Evolutionary conservation across 441 rosid genomes (phyloP).

Genomic region (Populus hybrid): DNA sequence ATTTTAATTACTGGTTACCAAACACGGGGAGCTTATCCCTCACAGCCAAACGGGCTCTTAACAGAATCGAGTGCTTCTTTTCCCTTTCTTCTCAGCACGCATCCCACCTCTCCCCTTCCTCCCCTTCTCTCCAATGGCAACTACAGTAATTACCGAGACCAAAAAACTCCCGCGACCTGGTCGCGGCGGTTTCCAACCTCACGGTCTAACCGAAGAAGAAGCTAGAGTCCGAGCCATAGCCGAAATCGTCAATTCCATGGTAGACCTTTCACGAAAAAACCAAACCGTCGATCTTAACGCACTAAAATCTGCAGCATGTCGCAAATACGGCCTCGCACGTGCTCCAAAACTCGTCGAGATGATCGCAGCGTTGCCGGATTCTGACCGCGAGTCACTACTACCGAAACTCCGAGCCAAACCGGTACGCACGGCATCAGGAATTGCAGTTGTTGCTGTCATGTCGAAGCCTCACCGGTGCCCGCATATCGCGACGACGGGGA

Average conservation of each 20-base stretch:
- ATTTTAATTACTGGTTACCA: neutral
- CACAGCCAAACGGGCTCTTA: neutral
- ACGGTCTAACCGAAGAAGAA: constrained; percentile 86
- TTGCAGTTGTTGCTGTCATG: constrained; percentile 98
- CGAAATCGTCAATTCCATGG: constrained; percentile 89
- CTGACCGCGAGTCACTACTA: constrained; percentile 82
- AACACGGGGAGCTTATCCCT: neutral
- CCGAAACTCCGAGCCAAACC: constrained; percentile 98
- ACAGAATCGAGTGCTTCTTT: neutral
- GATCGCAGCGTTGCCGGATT: constrained; percentile 95
- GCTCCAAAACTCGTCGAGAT: constrained; percentile 98
- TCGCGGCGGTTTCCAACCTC: constrained; percentile 82
- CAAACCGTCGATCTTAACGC: constrained; percentile 93
- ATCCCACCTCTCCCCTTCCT: neutral
- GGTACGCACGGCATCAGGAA: constrained; percentile 94
- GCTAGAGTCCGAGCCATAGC: constrained; percentile 93
- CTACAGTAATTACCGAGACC: constrained; percentile 46
- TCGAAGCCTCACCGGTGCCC: constrained; percentile 99
- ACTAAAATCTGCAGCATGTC: constrained; percentile 87
- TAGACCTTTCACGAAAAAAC: constrained; percentile 84
- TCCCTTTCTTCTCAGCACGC: neutral
- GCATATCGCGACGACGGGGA: constrained; percentile 97
- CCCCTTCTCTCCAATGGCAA: constrained; percentile 44
- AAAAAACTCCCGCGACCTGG: constrained; percentile 83
- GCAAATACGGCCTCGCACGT: constrained; percentile 88